These are phyloP conservation scores for Alternaria infectoria DNA, from an alignment of 2,329 filamentous ascomycete species.

Conservation along the genomic window DNA sequence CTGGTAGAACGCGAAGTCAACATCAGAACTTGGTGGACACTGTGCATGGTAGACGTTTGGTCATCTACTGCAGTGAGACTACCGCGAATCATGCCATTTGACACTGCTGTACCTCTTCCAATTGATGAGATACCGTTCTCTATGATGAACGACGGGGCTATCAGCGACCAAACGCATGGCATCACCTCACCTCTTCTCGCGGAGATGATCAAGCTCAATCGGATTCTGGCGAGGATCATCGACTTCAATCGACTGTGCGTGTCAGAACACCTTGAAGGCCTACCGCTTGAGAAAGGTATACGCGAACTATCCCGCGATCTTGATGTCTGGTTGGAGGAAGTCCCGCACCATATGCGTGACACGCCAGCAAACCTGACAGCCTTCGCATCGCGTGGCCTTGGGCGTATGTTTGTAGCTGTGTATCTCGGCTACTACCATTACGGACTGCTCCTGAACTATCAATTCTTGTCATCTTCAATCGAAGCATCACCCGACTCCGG, in stretches of 20 bases:
- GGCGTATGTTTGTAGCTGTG: slow-evolving; percentile 30
- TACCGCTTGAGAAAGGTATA: slow-evolving; percentile 20
- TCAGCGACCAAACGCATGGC: slow-evolving; percentile 12
- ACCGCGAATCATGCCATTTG: slow-evolving; percentile 30
- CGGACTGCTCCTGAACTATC: slow-evolving; percentile 31
- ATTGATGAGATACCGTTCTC: slow-evolving; percentile 31
- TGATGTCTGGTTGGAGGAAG: slow-evolving; percentile 25
- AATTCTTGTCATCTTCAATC: slow-evolving; percentile 23
- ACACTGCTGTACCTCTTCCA: slow-evolving; percentile 24
- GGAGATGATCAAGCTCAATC: slow-evolving; percentile 35
- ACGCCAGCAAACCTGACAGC: slow-evolving; percentile 29
- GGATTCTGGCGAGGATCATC: slow-evolving; percentile 28
- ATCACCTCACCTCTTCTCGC: slow-evolving; percentile 27
- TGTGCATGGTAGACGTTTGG: slow-evolving; percentile 37
- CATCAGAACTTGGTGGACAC: slow-evolving; percentile 32
- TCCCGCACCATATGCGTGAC: slow-evolving; percentile 33
- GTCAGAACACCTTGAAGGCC: slow-evolving; percentile 29
- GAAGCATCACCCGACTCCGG: slow-evolving; percentile 19
- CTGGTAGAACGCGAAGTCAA: slow-evolving; percentile 31
- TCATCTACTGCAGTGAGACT: slow-evolving; percentile 30
- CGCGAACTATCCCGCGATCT: slow-evolving; percentile 25
- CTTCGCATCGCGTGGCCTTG: slow-evolving; percentile 28
- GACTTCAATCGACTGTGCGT: slow-evolving; percentile 31
- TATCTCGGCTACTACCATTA: slow-evolving; percentile 35
- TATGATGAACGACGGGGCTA: slow-evolving; percentile 20